phyloP scores from a whole-genome alignment of 345 rosid species.

The Lepidium aucheri region DNA sequence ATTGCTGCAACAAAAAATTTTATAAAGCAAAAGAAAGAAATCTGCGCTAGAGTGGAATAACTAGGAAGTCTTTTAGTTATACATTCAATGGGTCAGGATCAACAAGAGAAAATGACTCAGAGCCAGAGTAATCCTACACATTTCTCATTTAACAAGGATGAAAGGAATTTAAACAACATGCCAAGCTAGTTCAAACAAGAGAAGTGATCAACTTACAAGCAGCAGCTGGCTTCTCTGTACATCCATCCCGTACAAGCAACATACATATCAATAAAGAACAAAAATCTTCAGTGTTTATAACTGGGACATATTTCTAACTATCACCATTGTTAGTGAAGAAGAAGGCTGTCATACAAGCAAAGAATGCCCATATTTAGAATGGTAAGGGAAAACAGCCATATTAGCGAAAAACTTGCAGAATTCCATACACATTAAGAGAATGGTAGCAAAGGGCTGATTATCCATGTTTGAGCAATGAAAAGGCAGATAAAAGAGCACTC shows the following conservation, averaged over 20 bases:
- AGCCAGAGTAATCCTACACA: neutral
- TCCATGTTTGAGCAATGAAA: slow-evolving; percentile 3
- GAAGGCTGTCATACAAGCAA: neutral
- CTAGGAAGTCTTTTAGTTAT: neutral
- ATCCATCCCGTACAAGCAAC: slow-evolving; percentile 37
- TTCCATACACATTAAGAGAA: neutral
- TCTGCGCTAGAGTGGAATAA: neutral
- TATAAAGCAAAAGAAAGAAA: neutral
- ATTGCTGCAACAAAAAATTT: slow-evolving; percentile 35
- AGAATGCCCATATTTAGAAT: neutral
- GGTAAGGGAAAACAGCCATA: neutral
- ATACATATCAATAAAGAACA: slow-evolving; percentile 27
- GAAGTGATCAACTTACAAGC: slow-evolving; percentile 53
- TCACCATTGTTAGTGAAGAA: neutral
- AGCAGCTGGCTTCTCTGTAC: slow-evolving; percentile 94
- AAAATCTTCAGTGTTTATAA: slow-evolving; percentile 21
- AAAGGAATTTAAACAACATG: neutral
- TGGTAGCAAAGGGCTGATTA: neutral
- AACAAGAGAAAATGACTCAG: neutral
- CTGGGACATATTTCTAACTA: neutral
- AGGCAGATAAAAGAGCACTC: neutral
- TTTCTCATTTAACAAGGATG: neutral
- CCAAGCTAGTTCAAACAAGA: neutral
- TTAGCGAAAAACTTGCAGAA: neutral
- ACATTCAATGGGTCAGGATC: neutral